These are phyloP conservation scores for Rhizodiscina lignyota DNA, from an alignment of 495 filamentous ascomycete genomes.

Conservation along the genomic window DNA sequence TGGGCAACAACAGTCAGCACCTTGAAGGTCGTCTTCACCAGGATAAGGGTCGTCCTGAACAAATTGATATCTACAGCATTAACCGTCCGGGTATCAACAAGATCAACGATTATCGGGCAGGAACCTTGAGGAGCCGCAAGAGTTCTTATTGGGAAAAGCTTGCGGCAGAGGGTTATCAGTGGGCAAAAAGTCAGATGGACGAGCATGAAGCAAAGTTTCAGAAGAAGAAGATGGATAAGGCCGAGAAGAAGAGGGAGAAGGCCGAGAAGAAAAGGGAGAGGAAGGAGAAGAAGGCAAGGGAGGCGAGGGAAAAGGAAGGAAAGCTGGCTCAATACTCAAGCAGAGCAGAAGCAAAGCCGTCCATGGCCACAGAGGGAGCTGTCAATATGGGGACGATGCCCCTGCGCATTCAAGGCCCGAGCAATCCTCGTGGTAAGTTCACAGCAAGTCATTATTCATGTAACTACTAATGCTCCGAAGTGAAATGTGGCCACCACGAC, in stretches of 20 bases:
- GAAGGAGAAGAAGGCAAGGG: too few relatives aligned
- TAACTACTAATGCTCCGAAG: constrained; percentile 5
- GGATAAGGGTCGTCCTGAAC: constrained; percentile 34
- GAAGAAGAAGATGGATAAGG: constrained; percentile 25
- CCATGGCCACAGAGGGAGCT: background rate
- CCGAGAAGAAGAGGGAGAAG: constrained; percentile 19
- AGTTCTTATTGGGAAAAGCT: too few relatives aligned
- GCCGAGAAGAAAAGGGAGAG: constrained; percentile 20
- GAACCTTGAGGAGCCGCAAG: constrained; percentile 21
- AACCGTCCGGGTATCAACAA: too few relatives aligned
- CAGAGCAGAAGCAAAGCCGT: constrained; percentile 16
- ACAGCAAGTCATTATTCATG: background rate
- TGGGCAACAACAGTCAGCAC: too few relatives aligned
- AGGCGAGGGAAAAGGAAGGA: constrained; percentile 23
- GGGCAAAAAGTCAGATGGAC: too few relatives aligned
- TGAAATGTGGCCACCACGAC: constrained; percentile 19
- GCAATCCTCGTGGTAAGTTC: constrained; percentile 20
- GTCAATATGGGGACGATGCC: too few relatives aligned
- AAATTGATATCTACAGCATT: constrained; percentile 34
- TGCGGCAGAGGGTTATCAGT: too few relatives aligned
- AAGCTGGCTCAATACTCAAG: constrained; percentile 12
- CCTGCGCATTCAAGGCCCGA: background rate
- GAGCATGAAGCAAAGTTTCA: too few relatives aligned
- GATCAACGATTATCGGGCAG: constrained; percentile 21
- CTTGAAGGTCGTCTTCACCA: constrained; percentile 60